Evolutionary conservation across 495 filamentous ascomycete species (phyloP).

Genomic region (Penicillium argentinense): DNA sequence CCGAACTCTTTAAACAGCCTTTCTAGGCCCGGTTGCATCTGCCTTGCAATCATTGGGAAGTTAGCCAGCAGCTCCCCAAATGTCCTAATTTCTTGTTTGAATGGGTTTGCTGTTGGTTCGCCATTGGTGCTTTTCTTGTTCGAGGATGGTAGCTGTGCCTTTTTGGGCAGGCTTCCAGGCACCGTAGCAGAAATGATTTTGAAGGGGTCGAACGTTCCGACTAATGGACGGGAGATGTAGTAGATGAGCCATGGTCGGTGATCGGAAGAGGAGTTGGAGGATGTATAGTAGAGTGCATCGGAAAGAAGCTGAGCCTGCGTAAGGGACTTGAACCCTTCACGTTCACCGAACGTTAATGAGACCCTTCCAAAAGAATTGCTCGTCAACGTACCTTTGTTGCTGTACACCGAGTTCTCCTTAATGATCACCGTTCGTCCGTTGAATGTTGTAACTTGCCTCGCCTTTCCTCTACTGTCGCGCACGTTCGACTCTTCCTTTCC

Average conservation of each 20-base stretch:
- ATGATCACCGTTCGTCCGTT: conserved; percentile 94
- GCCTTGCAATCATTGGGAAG: conserved; percentile 94
- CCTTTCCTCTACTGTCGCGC: conserved; percentile 88
- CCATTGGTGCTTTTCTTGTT: conserved; percentile 36
- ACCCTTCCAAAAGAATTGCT: neutral
- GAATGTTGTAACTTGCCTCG: conserved; percentile 86
- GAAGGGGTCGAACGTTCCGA: conserved; percentile 77
- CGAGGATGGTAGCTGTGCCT: conserved; percentile 16
- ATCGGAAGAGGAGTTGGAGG: conserved; percentile 74
- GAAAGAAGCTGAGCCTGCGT: conserved; percentile 86
- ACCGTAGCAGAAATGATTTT: conserved; percentile 63
- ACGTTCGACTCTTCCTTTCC: conserved; percentile 74
- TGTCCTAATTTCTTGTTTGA: conserved; percentile 85
- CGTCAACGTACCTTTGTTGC: conserved; percentile 77
- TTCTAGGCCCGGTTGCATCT: conserved; percentile 93
- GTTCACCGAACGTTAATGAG: conserved; percentile 13
- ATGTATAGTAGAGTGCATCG: conserved; percentile 85
- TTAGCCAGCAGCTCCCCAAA: conserved; percentile 89
- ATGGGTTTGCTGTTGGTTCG: conserved; percentile 41
- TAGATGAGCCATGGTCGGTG: conserved; percentile 93
- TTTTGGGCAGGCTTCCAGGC: conserved; percentile 37
- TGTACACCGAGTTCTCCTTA: conserved; percentile 91
- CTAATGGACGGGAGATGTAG: conserved; percentile 89
- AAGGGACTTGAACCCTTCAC: conserved; percentile 82
- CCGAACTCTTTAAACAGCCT: conserved; percentile 88